These are phyloP conservation scores for Tolypocladium tropicale DNA, from an alignment of 2,329 filamentous ascomycete genomes.

Conservation along the genomic window DNA sequence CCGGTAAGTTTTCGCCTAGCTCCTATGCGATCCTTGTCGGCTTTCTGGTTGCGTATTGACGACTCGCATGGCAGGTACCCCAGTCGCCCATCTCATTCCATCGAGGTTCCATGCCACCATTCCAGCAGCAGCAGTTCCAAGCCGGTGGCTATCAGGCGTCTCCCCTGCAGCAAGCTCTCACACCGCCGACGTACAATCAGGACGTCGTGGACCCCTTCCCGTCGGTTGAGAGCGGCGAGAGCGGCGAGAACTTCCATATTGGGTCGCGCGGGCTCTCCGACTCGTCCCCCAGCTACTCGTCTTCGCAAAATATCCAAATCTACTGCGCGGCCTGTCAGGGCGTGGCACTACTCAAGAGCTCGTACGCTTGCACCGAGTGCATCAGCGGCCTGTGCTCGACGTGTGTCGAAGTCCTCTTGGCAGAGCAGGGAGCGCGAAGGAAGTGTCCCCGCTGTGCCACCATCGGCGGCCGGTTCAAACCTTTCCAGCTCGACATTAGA, in stretches of 20 bases:
- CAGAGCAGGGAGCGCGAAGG: conserved; percentile 63
- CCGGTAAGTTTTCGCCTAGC: conserved; percentile 49
- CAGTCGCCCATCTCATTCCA: conserved; percentile 56
- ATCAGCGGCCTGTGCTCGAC: conserved; percentile 86
- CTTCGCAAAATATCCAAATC: conserved; percentile 70
- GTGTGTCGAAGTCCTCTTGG: conserved; percentile 73
- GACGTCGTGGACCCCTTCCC: conserved; percentile 72
- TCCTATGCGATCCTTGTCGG: too few relatives aligned
- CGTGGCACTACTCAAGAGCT: conserved; percentile 67
- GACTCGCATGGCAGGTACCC: conserved; percentile 37
- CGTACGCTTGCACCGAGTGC: conserved; percentile 91
- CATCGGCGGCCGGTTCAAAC: conserved; percentile 72
- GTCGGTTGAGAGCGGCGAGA: conserved; percentile 71
- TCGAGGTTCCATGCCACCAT: conserved; percentile 51
- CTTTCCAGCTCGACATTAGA: conserved; percentile 68
- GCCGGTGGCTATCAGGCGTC: conserved; percentile 70
- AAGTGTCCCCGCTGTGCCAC: conserved; percentile 73
- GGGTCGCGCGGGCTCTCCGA: conserved; percentile 53
- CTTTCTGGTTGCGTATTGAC: background rate
- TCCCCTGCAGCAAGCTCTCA: conserved; percentile 81
- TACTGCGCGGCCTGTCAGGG: conserved; percentile 84
- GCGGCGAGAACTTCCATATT: conserved; percentile 64
- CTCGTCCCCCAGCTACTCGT: conserved; percentile 64
- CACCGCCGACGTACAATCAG: conserved; percentile 63
- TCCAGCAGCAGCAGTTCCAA: conserved; percentile 52